phyloP scores from a whole-genome alignment of 768 basidiomycete genomes.

The Glaciozyma martinii region DNA sequence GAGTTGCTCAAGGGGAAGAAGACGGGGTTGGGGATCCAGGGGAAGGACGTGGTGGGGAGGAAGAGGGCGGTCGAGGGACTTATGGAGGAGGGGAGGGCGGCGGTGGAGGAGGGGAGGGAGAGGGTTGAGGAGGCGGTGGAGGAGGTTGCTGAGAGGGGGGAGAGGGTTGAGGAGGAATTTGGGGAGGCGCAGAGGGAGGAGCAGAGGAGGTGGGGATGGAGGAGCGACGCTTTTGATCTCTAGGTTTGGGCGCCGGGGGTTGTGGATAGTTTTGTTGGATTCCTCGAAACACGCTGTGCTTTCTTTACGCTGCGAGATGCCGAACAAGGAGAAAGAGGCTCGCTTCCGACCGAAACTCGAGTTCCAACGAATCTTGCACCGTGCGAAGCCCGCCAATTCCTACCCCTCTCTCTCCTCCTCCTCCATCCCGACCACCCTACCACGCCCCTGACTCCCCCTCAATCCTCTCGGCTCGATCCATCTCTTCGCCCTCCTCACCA shows the following conservation, averaged over 20 bases:
- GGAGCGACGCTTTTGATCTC: not conserved
- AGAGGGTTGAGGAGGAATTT: not conserved
- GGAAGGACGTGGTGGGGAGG: not conserved
- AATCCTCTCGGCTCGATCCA: no score
- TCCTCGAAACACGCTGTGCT: no score
- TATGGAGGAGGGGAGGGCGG: not conserved
- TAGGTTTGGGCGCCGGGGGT: not conserved
- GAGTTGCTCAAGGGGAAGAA: slow-evolving; percentile 30
- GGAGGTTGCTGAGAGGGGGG: not conserved
- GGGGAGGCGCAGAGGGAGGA: not conserved
- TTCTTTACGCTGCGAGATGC: no score
- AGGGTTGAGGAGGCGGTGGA: not conserved
- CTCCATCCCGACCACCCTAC: no score
- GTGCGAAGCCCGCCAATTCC: no score
- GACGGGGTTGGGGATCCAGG: not conserved
- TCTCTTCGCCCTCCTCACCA: no score
- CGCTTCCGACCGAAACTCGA: no score
- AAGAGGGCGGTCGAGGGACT: not conserved
- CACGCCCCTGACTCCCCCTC: no score
- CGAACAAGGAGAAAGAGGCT: no score
- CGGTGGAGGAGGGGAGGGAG: not conserved
- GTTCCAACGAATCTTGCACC: no score
- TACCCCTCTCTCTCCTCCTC: no score
- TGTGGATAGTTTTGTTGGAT: no score
- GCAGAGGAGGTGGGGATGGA: not conserved